Conservation (phyloP, 2,329 filamentous ascomycete species). For the Ophiosphaerella korrae region DNA sequence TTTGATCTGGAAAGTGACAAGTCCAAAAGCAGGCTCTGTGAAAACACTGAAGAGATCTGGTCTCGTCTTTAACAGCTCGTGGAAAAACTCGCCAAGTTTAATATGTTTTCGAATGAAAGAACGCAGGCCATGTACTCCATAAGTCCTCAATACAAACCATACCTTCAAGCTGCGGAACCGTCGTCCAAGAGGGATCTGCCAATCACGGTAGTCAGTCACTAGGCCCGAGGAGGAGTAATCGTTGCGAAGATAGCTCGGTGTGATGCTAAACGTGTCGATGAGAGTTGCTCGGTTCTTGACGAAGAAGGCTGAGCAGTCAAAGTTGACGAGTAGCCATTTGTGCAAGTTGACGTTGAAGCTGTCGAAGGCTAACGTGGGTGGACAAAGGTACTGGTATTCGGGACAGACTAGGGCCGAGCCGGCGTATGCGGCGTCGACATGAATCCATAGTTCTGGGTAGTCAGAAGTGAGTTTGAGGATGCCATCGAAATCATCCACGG, state of each 20-base stretch:
- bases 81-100: constrained; percentile 71
- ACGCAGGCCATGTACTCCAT: constrained; percentile 77
- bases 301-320: constrained; percentile 80
- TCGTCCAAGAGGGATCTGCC: constrained; percentile 91
- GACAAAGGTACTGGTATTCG: constrained; percentile 74
- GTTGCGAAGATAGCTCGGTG: constrained; percentile 82
- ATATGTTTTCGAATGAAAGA: constrained; percentile 74
- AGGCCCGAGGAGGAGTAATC: constrained; percentile 78
- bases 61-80: constrained; percentile 61
- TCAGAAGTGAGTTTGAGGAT: constrained; percentile 64
- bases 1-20: constrained; percentile 75
- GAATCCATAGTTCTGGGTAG: constrained; percentile 77
- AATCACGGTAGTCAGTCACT: constrained; percentile 94
- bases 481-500: constrained; percentile 78
- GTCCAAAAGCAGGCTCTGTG: constrained; percentile 74
- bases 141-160: constrained; percentile 90
- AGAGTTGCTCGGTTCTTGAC: constrained; percentile 76
- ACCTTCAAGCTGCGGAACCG: constrained; percentile 89
- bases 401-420: constrained; percentile 82
- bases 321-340: constrained; percentile 96
- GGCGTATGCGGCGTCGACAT: constrained; percentile 92
- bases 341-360: constrained; percentile 96
- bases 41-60: constrained; percentile 77
- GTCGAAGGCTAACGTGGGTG: constrained; percentile 71
- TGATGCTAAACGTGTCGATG: constrained; percentile 78